Evolutionary conservation across 495 filamentous ascomycete genomes (phyloP), one percentile per base, ranked within the genome.

Genomic region (Pyrenopolyporus hunteri): DNA sequence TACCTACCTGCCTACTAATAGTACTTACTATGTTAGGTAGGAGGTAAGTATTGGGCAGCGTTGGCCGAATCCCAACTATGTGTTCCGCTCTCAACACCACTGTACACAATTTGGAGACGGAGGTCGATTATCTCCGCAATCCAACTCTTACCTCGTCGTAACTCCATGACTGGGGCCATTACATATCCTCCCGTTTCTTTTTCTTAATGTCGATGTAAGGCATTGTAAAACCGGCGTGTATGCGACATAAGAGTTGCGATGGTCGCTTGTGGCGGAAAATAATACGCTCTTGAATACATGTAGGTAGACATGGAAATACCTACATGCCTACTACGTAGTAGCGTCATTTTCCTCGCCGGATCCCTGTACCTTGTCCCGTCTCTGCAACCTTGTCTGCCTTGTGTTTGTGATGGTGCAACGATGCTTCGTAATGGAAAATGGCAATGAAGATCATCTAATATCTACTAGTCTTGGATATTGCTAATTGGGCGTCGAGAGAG

Each of bases 221-320:
- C n/a, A n/a, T n/a, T n/a, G n/a, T n/a, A 29, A 35, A 44, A 50
- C 22, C 23, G 11, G 25, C 20, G 20, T 7, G 8, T 26, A 26
- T 10, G 4, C 6, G 16, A 37, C n/a, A 19, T 46, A 54, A 32
- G 20, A 25, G 53, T 50, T 44, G 45, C 32, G 36, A 44, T 39
- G 59, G 17, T 60, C 63, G 63, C 63, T 52, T 66, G 51, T 20
- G 43, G 63, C 57, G 63, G 63, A 28, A 66, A 57, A 57, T 35
- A 57, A 66, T 55, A 39, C 20, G 56, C 49, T 46, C 49, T n/a
- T n/a, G n/a, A n/a, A n/a, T n/a, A n/a, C n/a, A n/a, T n/a, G n/a
- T n/a, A n/a, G n/a, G n/a, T n/a, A n/a, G n/a, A n/a, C n/a, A n/a
- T 42, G 31, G 20, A 42, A 49, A 6, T 42, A 25, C 29, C 59